Base-by-base conservation (phyloP, 164 flowering plant genomes). In the Berberis vulgaris region DNA sequence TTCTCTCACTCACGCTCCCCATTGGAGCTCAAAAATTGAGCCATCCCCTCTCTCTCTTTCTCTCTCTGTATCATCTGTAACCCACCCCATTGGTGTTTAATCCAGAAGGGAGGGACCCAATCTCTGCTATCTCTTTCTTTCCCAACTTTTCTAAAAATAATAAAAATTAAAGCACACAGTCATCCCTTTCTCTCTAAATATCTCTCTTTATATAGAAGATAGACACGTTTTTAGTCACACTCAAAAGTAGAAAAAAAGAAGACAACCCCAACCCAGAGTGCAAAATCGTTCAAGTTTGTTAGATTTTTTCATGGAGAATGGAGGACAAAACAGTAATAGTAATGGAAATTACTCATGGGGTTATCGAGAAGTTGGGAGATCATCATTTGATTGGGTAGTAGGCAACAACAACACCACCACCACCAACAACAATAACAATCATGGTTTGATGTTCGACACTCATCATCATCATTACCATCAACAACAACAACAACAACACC, bases 301-400 rank as follows among this genome's bases (percentile, higher is more conserved):
- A 4, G 54, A 52, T 47, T 26, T 26, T 26, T 26, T 26, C 26
- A 47, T 52, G 54, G 54, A 52, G n/a, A 50, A 1, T 40, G 43
- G 41, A 11, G 44, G 44, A 26, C 26, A 26, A 42, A 80, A 73
- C 3, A 68, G 47, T 41, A 63, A 69, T 71, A 71, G 64, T 67
- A 59, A 41, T 38, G 58, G 40, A 13, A 47, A 57, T 56, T 49
- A 46, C 39, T 67, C 69, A 2, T 81, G 80, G 78, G 77, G 65
- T 49, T 46, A 63, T 13, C 65, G 78, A 77, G 69, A 72, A 6
- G 45, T 65, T 0, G 68, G 71, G 8, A 26, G 26, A 26, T 26
- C 26, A 26, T 2, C 39, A 13, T 6, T 39, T n/a, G 39, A 2
- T 2, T n/a, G 8, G 11, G 11, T n/a, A 55, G 56, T 56, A 45